Percentiles rank a stretch among this genome's conserved stretches.
phyloP scores from a whole-genome alignment of 257 asterid genomes.

The Nicotiana obtusifolia region DNA sequence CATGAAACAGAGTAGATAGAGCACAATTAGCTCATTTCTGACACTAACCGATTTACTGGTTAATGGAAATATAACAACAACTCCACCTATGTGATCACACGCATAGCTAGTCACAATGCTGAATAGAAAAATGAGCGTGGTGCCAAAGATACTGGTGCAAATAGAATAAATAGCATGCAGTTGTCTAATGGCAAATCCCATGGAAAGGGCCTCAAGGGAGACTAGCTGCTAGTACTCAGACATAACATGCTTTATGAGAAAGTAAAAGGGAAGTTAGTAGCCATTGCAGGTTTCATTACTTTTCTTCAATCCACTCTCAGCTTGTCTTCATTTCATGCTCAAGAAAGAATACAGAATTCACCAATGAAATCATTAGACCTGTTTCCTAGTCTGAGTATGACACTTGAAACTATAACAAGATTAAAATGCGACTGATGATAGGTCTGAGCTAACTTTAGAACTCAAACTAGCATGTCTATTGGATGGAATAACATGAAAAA shows the following conservation, averaged over 20 bases:
- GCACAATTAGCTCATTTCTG: not conserved
- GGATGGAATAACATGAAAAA: not conserved
- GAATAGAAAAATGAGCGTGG: not conserved
- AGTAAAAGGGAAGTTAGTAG: not conserved
- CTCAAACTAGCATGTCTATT: not conserved
- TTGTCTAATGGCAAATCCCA: not conserved
- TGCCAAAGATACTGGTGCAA: not conserved
- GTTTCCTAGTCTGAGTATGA: not conserved
- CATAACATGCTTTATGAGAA: not conserved
- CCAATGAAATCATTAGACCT: not conserved
- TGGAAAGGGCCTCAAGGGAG: not conserved
- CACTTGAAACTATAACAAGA: not conserved
- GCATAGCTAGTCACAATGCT: not conserved
- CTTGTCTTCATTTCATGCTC: not conserved
- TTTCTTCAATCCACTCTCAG: not conserved
- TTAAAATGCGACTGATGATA: not conserved
- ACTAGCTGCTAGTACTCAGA: not conserved
- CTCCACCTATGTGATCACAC: not conserved
- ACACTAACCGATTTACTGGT: not conserved
- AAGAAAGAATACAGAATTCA: not conserved
- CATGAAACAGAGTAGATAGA: not conserved
- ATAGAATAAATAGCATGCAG: not conserved
- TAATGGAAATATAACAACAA: not conserved
- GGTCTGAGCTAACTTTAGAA: not conserved
- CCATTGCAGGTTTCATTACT: not conserved